A percentile compares a stretch with the other conserved stretches of the same genome.
Conservation (phyloP, 192 early-diverging fungal species). For the Coemansia sp. region DNA sequence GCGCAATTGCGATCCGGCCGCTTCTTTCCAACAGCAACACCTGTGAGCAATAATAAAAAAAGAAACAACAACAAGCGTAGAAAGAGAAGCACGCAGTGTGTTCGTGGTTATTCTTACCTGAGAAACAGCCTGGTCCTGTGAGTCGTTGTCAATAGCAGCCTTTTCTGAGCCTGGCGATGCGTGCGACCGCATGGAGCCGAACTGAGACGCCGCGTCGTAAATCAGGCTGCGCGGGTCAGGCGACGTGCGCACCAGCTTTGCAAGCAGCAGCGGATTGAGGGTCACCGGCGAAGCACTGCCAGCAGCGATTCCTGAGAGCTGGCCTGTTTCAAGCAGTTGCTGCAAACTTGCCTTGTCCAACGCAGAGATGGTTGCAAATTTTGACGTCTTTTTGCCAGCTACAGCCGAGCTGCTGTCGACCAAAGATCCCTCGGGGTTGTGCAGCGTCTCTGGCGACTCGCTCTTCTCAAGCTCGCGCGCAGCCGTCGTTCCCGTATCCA, state of each 20-base stretch:
- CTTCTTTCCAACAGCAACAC: not conserved
- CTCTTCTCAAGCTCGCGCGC: not conserved
- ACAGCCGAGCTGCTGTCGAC: slow-evolving; percentile 3
- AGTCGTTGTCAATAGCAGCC: not conserved
- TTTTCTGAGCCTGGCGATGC: slow-evolving; percentile 16
- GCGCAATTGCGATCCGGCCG: too few species aligned
- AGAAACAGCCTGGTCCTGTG: not conserved
- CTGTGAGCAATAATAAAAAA: not conserved
- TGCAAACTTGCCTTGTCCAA: not conserved
- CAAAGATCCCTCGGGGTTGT: slow-evolving; percentile 19
- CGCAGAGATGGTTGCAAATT: slow-evolving; percentile 4
- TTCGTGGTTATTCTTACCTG: too few species aligned
- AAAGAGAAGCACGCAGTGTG: too few species aligned
- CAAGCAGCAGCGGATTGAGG: slow-evolving; percentile 15
- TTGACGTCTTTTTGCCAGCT: not conserved
- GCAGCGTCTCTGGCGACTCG: slow-evolving; percentile 17
- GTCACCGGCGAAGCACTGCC: not conserved
- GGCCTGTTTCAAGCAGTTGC: not conserved
- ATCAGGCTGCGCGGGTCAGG: slow-evolving; percentile 54
- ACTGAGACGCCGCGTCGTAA: slow-evolving; percentile 51
- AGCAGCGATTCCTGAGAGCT: not conserved
- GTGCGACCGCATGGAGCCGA: slow-evolving; percentile 49
- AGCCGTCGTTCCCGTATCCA: slow-evolving; percentile 6
- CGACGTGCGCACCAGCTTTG: slow-evolving; percentile 40
- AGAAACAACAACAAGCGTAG: not conserved